Evolutionary conservation across 345 rosid genomes (phyloP).

Genomic region (Cochlearia excelsa): DNA sequence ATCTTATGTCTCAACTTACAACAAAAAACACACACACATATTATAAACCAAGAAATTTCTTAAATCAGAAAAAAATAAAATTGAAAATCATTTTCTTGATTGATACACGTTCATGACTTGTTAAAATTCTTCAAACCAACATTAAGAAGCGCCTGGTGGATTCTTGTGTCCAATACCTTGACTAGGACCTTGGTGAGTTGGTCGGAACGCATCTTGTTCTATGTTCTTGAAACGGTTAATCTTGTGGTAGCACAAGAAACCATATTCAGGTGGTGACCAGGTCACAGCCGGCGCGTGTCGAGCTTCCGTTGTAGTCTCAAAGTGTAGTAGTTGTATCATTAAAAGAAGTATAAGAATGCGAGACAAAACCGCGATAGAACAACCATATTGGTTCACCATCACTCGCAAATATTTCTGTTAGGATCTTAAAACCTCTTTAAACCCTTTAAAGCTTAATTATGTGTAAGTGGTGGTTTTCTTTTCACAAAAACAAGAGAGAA

Average conservation of each 20-base stretch:
- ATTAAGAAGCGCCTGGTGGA: conserved; percentile 36
- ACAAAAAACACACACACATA: too few relatives aligned
- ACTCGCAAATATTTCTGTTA: not conserved
- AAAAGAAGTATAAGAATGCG: conserved; percentile 14
- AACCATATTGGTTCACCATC: conserved; percentile 26
- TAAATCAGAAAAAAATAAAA: not conserved
- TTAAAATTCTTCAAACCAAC: conserved; percentile 5
- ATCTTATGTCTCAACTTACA: too few relatives aligned
- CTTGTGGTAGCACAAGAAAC: conserved; percentile 36
- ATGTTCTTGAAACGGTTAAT: conserved; percentile 40
- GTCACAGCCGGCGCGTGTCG: conserved; percentile 27
- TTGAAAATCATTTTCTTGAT: conserved; percentile 14
- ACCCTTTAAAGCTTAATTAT: too few relatives aligned
- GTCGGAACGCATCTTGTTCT: conserved; percentile 38
- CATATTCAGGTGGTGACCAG: conserved; percentile 37
- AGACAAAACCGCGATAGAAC: conserved; percentile 13
- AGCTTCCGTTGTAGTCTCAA: conserved; percentile 8
- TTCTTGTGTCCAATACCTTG: conserved; percentile 39
- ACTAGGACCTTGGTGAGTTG: conserved; percentile 40
- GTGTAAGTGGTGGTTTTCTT: not conserved
- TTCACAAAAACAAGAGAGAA: conserved; percentile 5
- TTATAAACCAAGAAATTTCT: too few relatives aligned
- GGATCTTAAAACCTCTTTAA: not conserved
- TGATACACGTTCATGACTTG: conserved; percentile 13
- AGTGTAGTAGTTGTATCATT: conserved; percentile 19